A percentile compares a stretch with the other conserved stretches of the same genome.
Evolutionary conservation across 2,329 filamentous ascomycete genomes (phyloP).

Genomic region (Cladobotryum mycophilum): DNA sequence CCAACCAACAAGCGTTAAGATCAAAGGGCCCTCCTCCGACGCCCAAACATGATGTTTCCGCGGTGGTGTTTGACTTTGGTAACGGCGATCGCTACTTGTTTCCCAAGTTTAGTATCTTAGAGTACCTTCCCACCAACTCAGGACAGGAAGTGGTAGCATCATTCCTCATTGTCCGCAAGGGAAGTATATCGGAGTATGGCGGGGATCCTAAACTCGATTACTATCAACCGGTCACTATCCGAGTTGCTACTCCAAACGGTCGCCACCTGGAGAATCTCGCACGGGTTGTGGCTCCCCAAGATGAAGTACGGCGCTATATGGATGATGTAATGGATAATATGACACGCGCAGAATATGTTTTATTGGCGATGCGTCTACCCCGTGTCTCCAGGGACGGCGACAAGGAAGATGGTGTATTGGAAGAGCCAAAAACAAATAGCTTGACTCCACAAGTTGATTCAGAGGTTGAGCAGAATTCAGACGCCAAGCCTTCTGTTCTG

Average conservation of each 20-base stretch:
- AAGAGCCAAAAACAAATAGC: slow-evolving; percentile 26
- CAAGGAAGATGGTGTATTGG: slow-evolving; percentile 20
- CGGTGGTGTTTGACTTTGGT: slow-evolving; percentile 66
- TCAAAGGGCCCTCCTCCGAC: slow-evolving; percentile 53
- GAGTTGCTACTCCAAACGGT: slow-evolving; percentile 47
- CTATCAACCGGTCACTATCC: slow-evolving; percentile 68
- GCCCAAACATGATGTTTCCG: slow-evolving; percentile 54
- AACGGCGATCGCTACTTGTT: slow-evolving; percentile 72
- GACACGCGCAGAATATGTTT: slow-evolving; percentile 60
- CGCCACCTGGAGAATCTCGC: slow-evolving; percentile 55
- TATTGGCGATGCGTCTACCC: slow-evolving; percentile 61
- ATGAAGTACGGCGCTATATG: slow-evolving; percentile 62
- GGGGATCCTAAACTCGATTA: slow-evolving; percentile 61
- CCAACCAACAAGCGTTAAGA: slow-evolving; percentile 48
- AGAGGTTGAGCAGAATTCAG: slow-evolving; percentile 18
- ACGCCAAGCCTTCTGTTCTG: slow-evolving; percentile 27
- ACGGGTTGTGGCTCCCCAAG: slow-evolving; percentile 54
- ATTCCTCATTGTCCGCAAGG: slow-evolving; percentile 70
- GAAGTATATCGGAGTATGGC: slow-evolving; percentile 57
- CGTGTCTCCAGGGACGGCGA: slow-evolving; percentile 30
- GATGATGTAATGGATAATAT: slow-evolving; percentile 64
- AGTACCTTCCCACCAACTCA: slow-evolving; percentile 47
- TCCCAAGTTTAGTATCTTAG: slow-evolving; percentile 70
- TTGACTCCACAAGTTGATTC: slow-evolving; percentile 25
- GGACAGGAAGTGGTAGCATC: slow-evolving; percentile 63